These are phyloP conservation scores for Paramarasmius palmivorus DNA, from an alignment of 1,284 basidiomycete genomes.

Conservation along the genomic window DNA sequence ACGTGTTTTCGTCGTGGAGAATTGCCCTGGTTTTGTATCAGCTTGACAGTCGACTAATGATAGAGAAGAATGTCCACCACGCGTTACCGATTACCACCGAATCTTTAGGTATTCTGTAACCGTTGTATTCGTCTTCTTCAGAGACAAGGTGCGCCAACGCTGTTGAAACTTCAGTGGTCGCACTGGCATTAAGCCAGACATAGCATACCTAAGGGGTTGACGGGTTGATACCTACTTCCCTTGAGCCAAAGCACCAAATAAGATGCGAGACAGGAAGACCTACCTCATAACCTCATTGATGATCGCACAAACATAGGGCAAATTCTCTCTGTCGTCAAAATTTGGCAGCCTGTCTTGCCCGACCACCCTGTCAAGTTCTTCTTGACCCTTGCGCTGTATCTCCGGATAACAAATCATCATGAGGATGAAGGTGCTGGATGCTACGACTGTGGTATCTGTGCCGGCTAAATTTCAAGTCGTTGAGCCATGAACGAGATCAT, in stretches of 20 bases:
- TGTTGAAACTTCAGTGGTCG: too few species aligned
- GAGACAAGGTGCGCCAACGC: not conserved
- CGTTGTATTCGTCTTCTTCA: slow-evolving; percentile 9
- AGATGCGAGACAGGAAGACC: not conserved
- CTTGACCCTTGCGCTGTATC: slow-evolving; percentile 44
- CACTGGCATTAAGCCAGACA: too few species aligned
- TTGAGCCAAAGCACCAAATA: too few species aligned
- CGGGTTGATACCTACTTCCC: not conserved
- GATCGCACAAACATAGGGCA: slow-evolving; percentile 53
- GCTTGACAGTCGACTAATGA: not conserved
- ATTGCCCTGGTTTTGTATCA: not conserved
- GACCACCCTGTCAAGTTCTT: slow-evolving; percentile 52
- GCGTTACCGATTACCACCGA: slow-evolving; percentile 3
- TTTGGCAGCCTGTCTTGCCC: slow-evolving; percentile 50
- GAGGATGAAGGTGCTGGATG: slow-evolving; percentile 41
- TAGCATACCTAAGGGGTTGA: not conserved
- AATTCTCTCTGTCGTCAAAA: slow-evolving; percentile 43
- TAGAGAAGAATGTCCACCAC: not conserved
- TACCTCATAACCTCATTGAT: slow-evolving; percentile 41
- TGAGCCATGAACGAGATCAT: not conserved
- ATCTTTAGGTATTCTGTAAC: slow-evolving; percentile 7
- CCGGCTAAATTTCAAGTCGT: not conserved
- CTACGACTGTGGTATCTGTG: slow-evolving; percentile 34
- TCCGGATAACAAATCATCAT: slow-evolving; percentile 43
- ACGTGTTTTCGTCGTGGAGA: too few species aligned